Percentiles rank a stretch among this genome's conserved stretches.
Conservation (phyloP, 164 flowering plant species). For the Chimonanthus praecox region DNA sequence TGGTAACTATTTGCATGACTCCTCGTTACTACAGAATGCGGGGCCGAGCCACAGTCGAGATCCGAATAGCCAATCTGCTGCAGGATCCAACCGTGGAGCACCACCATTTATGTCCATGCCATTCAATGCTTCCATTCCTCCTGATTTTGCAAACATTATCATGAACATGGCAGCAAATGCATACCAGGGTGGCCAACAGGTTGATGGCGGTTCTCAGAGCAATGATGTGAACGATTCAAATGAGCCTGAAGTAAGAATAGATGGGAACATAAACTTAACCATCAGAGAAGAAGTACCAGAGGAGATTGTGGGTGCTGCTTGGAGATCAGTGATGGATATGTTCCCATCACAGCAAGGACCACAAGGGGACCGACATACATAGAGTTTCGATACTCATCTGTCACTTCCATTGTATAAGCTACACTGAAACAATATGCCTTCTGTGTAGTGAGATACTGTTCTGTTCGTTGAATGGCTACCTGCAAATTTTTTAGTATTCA, state of each 20-base stretch:
- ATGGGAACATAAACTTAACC: constrained; percentile 47
- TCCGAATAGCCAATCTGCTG: constrained; percentile 26
- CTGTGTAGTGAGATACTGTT: background rate
- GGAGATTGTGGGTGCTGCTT: constrained; percentile 45
- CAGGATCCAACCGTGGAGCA: constrained; percentile 28
- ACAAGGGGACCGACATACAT: constrained; percentile 25
- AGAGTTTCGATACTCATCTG: constrained; percentile 33
- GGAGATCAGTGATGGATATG: constrained; percentile 73
- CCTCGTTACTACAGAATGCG: constrained; percentile 25
- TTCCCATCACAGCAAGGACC: constrained; percentile 46
- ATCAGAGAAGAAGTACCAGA: constrained; percentile 52
- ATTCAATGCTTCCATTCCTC: constrained; percentile 39
- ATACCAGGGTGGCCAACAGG: constrained; percentile 26
- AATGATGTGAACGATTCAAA: constrained; percentile 12
- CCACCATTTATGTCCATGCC: constrained; percentile 42
- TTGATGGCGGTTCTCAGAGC: constrained; percentile 24
- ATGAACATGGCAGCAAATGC: constrained; percentile 42
- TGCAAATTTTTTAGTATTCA: background rate
- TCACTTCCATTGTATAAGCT: background rate
- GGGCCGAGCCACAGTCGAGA: constrained; percentile 25
- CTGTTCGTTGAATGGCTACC: background rate
- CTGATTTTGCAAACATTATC: constrained; percentile 48
- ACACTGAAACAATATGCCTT: background rate
- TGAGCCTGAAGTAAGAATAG: constrained; percentile 47
- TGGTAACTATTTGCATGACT: background rate